Conservation (phyloP, 352 stramenopile species). For the Phytophthora aleatoria region DNA sequence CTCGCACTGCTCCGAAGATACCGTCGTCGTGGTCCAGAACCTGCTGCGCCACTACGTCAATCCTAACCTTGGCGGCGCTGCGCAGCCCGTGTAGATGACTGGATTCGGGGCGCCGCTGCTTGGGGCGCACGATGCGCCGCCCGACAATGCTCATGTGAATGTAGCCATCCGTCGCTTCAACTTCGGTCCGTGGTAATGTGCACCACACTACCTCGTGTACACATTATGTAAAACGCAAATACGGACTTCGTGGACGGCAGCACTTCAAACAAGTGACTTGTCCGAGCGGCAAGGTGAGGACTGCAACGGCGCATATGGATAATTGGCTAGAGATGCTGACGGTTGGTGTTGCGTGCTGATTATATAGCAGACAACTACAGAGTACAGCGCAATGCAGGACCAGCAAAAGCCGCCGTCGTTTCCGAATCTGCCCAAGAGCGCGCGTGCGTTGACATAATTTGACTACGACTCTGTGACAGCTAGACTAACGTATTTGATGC, state of each 20-base stretch:
- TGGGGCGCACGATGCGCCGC: slow-evolving; percentile 16
- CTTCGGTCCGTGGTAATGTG: slow-evolving; percentile 3
- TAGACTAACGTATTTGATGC: slow-evolving; percentile 1
- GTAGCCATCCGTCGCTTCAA: slow-evolving; percentile 18
- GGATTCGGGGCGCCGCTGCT: slow-evolving; percentile 10
- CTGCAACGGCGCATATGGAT: neutral
- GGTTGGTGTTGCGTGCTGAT: neutral
- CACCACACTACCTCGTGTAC: slow-evolving; percentile 5
- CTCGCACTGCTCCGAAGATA: slow-evolving; percentile 57
- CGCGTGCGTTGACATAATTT: slow-evolving; percentile 34
- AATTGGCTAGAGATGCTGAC: slow-evolving; percentile 6
- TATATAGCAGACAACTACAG: neutral
- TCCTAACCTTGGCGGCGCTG: slow-evolving; percentile 27
- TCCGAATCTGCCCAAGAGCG: slow-evolving; percentile 62
- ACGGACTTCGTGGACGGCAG: slow-evolving; percentile 17
- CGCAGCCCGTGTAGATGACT: slow-evolving; percentile 25
- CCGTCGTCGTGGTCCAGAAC: slow-evolving; percentile 59
- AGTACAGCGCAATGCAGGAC: slow-evolving; percentile 19
- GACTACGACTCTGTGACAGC: neutral
- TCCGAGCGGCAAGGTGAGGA: slow-evolving; percentile 1
- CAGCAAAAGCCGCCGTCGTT: slow-evolving; percentile 47
- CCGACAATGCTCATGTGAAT: neutral
- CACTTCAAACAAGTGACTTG: slow-evolving; percentile 1
- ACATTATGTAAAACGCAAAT: neutral
- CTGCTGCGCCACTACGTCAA: slow-evolving; percentile 70